Base-by-base conservation (phyloP, 371 early-diverging fungal species). In the Chytridiales sp. region DNA sequence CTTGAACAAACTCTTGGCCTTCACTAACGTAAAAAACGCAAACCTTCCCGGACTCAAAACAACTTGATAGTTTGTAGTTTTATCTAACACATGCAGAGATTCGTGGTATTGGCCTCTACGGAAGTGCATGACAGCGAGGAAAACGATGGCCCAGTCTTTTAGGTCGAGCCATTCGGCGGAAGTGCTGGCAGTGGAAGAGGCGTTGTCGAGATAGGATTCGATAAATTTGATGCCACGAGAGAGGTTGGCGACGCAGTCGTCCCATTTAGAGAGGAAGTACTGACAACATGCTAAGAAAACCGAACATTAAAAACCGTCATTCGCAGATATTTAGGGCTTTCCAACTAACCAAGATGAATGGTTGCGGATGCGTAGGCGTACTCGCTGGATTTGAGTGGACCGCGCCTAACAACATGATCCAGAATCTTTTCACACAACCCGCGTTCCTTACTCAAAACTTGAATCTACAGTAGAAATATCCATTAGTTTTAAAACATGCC, bases 61-160 rank as follows among this genome's bases (percentile, higher is more conserved):
- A 24, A 58, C 21, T 38, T 64, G 46, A 42, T 64, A 64, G 31
- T 57, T 53, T 17, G 59, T 32, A 8, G 51, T 56, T 17, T 17
- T 50, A 39, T 62, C 64, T 34, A 59, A 40, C 21, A 64, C 8
- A 29, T 42, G 22, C 22, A 64, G 29, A 3, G 64, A 47, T 24
- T 64, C 59, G 4, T 58, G 47, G 32, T 41, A 62, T 5, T 47
- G 9, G 5, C 32, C 42, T 17, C 34, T 30, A 3, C 63, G 56
- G 40, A 49, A 62, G 4, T 21, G n/a, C 63, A 56, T 49, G 8
- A 62, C 51, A n/a, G 63, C 63, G n/a, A 62, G 47, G 38, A 62
- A 62, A 27, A 62, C 47, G 24, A 22, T 24, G 21, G 43, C 48
- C 63, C 63, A 62, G 43, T 62, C 63, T 30, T 62, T 62, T 13